Evolutionary conservation across 2,329 filamentous ascomycete genomes (phyloP), one percentile per base, ranked within the genome.

Genomic region (Alternaria rosae): DNA sequence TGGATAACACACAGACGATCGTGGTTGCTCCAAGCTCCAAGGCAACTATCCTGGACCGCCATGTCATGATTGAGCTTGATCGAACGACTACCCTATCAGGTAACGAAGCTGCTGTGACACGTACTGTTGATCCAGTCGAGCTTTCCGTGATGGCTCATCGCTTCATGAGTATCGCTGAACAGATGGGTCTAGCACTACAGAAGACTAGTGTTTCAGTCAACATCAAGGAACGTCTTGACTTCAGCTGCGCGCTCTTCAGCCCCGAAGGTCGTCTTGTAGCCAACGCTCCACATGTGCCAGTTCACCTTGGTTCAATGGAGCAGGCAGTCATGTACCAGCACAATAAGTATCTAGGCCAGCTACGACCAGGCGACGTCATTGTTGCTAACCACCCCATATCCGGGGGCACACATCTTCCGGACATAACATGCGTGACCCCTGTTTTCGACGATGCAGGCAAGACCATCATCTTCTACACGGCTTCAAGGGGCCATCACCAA

Each of bases 1-100:
- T 79, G 13, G 77, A 84, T 65, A 74, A 80, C 42, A 84, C 82
- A 1, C 82, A 84, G 57, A 84, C 82, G 0, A 81, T 84, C 15
- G 71, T 84, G 6, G 76, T 84, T 4, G 69, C 73, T 2, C 81
- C 80, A 1, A 70, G 67, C 12, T 72, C 79, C 3, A 76, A 73
- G 1, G 81, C 81, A 0, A 78, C 68, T 2, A 70, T 82, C 9
- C 70, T 79, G 1, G 70, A 77, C 13, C 74, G 74, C 6, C 78
- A 81, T 61, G 74, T 83, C 26, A 69, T 83, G 20, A 70, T 83
- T 21, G 77, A 83, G 28, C 57, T 64, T 11, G 54, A 61, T 4
- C 51, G 54, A 12, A 26, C 58, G 15, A 38, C 50, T n/a, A 17
- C 13, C 11, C 11, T 48, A 17, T 10, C 25, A 26, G 10, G 11